A percentile compares a stretch with the other conserved stretches of the same genome.
Evolutionary conservation across 495 filamentous ascomycete species (phyloP).

Genomic region (Aspergillus indologenus): DNA sequence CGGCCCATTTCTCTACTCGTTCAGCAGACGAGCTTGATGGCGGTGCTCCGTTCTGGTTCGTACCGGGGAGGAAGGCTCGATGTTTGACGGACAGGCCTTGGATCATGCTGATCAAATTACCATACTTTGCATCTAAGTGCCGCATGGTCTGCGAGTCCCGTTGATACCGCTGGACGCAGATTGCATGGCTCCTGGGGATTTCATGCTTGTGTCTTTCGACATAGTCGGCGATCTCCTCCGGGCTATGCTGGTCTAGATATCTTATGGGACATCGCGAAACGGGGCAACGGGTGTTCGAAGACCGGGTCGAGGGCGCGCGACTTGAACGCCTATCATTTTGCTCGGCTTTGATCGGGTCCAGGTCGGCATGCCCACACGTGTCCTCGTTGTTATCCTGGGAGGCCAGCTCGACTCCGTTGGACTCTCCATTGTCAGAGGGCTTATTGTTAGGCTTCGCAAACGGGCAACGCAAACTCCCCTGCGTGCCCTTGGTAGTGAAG

Average conservation of each 20-base stretch:
- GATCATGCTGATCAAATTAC: constrained; percentile 85
- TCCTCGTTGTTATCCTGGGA: constrained; percentile 30
- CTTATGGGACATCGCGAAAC: constrained; percentile 86
- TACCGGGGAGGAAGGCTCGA: constrained; percentile 69
- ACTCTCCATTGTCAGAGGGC: constrained; percentile 26
- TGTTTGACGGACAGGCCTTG: constrained; percentile 79
- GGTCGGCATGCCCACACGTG: constrained; percentile 34
- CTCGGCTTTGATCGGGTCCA: constrained; percentile 49
- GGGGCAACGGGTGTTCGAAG: constrained; percentile 65
- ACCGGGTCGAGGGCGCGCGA: constrained; percentile 39
- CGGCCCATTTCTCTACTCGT: constrained; percentile 77
- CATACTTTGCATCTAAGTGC: constrained; percentile 88
- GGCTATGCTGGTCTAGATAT: constrained; percentile 82
- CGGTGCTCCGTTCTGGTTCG: constrained; percentile 43
- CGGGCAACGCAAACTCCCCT: constrained; percentile 44
- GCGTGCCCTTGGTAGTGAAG: constrained; percentile 45
- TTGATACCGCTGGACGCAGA: constrained; percentile 85
- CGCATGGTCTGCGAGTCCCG: constrained; percentile 75
- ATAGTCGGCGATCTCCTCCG: constrained; percentile 85
- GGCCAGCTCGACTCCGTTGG: constrained; percentile 24
- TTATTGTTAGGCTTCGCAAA: constrained; percentile 39
- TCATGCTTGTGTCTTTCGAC: constrained; percentile 92
- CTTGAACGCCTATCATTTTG: constrained; percentile 37
- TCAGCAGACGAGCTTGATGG: constrained; percentile 46
- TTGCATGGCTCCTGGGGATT: constrained; percentile 82